Evolutionary conservation across 768 basidiomycete species (phyloP).

Genomic region (Tulasnella sp.): DNA sequence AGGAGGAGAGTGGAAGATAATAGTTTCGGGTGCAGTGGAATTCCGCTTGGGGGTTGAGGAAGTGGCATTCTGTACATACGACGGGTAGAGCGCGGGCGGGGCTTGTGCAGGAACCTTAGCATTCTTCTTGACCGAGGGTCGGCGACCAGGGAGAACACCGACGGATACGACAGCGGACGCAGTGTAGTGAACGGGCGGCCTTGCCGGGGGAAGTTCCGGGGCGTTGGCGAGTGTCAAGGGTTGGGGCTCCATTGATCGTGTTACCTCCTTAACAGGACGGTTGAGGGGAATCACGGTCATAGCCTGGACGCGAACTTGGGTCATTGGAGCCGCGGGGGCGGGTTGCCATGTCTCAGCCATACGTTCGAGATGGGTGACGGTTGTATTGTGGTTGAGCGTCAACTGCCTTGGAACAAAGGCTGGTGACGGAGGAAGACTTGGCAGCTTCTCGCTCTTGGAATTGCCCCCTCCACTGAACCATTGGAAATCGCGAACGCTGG

Average conservation of each 20-base stretch:
- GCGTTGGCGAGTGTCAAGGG: conserved; percentile 11
- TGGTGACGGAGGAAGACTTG: conserved; percentile 4
- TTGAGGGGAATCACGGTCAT: neutral
- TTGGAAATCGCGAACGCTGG: conserved; percentile 9
- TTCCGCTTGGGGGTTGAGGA: neutral
- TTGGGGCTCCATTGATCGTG: conserved; percentile 12
- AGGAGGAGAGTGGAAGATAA: neutral
- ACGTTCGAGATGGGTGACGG: conserved; percentile 4
- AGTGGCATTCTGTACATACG: neutral
- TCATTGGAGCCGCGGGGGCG: neutral
- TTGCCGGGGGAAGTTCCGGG: conserved; percentile 10
- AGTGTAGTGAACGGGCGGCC: conserved; percentile 12
- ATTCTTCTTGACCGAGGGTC: conserved; percentile 1
- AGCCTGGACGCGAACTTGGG: neutral
- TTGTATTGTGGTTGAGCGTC: neutral
- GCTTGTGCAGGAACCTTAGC: neutral
- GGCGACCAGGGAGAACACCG: conserved; percentile 6
- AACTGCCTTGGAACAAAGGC: conserved; percentile 1
- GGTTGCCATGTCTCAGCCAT: conserved; percentile 15
- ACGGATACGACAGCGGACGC: conserved; percentile 10
- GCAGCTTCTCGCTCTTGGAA: neutral
- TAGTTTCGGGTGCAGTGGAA: neutral
- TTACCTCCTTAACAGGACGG: neutral
- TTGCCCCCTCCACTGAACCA: conserved; percentile 16
- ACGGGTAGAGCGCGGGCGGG: neutral